Evolutionary conservation across 768 basidiomycete species (phyloP).

Genomic region (Tylopilus felleus): DNA sequence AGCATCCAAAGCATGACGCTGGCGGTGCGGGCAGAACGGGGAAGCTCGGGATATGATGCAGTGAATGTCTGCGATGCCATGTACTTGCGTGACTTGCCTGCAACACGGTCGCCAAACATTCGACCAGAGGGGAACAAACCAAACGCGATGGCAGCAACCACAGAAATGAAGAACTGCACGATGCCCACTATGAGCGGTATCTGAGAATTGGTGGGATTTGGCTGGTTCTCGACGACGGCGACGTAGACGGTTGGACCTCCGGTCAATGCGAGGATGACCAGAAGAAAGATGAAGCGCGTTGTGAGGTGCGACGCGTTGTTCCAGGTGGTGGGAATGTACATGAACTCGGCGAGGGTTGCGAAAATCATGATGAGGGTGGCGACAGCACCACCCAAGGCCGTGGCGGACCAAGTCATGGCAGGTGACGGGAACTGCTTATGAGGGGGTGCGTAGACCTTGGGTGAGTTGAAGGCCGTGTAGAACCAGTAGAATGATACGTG

Average conservation of each 20-base stretch:
- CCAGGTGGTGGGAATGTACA: conserved; percentile 98
- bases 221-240: conserved; percentile 71
- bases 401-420: conserved; percentile 93
- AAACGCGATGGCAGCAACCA: conserved; percentile 78
- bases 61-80: conserved; percentile 99
- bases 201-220: conserved; percentile 45
- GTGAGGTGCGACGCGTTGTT: conserved; percentile 97
- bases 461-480: conserved; percentile 97
- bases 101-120: conserved; percentile 98
- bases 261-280: conserved; percentile 90
- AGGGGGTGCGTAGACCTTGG: conserved; percentile 79
- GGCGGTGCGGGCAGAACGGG: conserved; percentile 68
- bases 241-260: conserved; percentile 94
- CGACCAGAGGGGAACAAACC: conserved; percentile 90
- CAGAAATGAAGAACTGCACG: conserved; percentile 91
- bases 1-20: conserved; percentile 88
- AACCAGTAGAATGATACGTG: conserved; percentile 94
- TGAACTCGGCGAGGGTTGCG: conserved; percentile 92
- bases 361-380: conserved; percentile 90
- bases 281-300: conserved; percentile 86
- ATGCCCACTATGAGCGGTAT: conserved; percentile 89
- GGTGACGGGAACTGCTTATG: conserved; percentile 66
- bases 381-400: conserved; percentile 94
- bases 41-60: conserved; percentile 87
- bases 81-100: conserved; percentile 96